Base-by-base conservation (phyloP, 2,329 filamentous ascomycete species). In the Cryoendolithus antarcticus region DNA sequence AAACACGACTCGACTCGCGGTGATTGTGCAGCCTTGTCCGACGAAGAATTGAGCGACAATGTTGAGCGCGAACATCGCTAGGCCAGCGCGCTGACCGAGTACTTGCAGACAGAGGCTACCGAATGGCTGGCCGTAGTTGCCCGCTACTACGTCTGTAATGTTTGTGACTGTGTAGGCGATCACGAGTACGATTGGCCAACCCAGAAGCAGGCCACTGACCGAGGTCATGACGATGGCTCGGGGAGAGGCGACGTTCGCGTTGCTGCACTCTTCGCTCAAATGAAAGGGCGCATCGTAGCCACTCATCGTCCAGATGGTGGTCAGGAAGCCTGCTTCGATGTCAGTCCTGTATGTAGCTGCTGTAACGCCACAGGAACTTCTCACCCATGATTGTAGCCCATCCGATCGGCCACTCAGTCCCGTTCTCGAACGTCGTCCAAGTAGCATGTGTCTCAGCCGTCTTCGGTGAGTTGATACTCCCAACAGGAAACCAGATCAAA, bases 321-420 rank as follows among this genome's bases (percentile, higher is more conserved):
- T 63, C 6, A 69, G 46, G 32, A 67, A 68, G 39, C 46, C 64
- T 76, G 77, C 19, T 21, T 21, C 19, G 19, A 21, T 21, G 19
- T 21, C 19, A 21, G 19, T 21, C 19, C 19, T 21, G 19, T 21
- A 21, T 21, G 19, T 21, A 21, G 19, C 19, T 21, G 19, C 19
- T 21, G 19, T 21, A 21, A 21, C 19, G 19, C 19, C 19, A 21
- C 19, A 21, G 19, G 19, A 21, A 9, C 75, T 79, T 75, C 75
- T 15, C 27, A 31, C 38, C 45, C 31, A 69, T 52, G 0, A 69
- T 51, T 21, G 48, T 47, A 3, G 47, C 48, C 46, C 50, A 55
- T 2, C 49, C 52, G 6, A 48, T 54, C 1, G 55, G 55, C 54
- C 54, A 58, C 28, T 56, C 50, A 4, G 55, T 57, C 1, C 55